Base-by-base conservation (phyloP, 805 yeast species). In the Candida parachauliodes region DNA sequence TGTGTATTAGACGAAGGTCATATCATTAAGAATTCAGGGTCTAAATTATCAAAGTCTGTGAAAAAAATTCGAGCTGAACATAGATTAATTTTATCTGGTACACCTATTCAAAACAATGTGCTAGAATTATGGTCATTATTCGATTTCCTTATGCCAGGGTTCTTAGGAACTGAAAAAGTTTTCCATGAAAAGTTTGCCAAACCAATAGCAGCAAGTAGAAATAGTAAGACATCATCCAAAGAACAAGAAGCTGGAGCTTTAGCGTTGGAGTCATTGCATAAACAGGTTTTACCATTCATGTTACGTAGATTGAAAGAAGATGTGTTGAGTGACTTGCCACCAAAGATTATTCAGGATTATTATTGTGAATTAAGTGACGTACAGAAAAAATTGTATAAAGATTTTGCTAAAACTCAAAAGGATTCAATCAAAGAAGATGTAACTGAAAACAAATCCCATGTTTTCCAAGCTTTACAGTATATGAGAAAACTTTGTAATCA, bases 81-180 rank as follows among this genome's bases (percentile, higher is more conserved):
- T 60, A 67, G 99, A 36, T 72, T 93, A 46, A 82, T 93, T 28
- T 69, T 93, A 43, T 86, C 98, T 0, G 99, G 99, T 51, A 93
- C 99, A 0, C 99, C 99, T 10, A 93, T 93, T 50, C 99, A 93
- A 60, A 93, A 93, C 56, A 93, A 93, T 54, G 98, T 93, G 2
- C 71, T 93, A 29, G 99, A 93, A 60, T 68, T 93, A 45, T 93
- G 99, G 99, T 93, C 98, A 3, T 68, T 93, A 52, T 93, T 93
- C 68, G 98, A 93, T 60, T 93, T 88, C 59, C 70, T 93, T 59
- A 93, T 93, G 99, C 99, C 99, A 2, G 99, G 99, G 0, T 93
- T 93, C 54, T 68, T 93, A 46, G 99, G 99, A 10, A 81, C 94
- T 2, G 98, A 93, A 54, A 91, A 88, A 60, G 75, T 83, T 34